Evolutionary conservation across 768 basidiomycete genomes (phyloP).

Genomic region (Multifurca ochricompacta): DNA sequence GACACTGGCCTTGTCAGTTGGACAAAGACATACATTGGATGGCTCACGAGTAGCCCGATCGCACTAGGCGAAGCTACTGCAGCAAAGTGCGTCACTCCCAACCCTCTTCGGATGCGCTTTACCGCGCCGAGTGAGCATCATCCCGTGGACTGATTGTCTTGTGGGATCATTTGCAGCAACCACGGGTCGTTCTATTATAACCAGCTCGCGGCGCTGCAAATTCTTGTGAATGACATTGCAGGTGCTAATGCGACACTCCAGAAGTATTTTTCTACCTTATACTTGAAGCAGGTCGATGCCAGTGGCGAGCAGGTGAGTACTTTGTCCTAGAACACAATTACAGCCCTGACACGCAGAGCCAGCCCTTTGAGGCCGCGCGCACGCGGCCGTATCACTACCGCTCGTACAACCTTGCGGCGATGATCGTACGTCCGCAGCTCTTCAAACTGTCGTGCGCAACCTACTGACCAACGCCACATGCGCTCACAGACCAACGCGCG

Average conservation of each 20-base stretch:
- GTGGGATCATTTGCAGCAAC: constrained; percentile 23
- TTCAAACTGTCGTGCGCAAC: not conserved
- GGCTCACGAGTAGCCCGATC: constrained; percentile 24
- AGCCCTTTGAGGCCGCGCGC: constrained; percentile 29
- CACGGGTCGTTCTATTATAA: constrained; percentile 30
- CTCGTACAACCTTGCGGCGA: constrained; percentile 29
- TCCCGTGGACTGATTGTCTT: not conserved
- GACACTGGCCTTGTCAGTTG: constrained; percentile 26
- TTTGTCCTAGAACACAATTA: not conserved
- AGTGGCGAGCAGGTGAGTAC: constrained; percentile 25
- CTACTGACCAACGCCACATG: not conserved
- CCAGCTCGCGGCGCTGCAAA: constrained; percentile 27
- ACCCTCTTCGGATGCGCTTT: too few species aligned
- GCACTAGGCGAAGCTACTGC: constrained; percentile 22
- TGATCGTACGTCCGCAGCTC: constrained; percentile 23
- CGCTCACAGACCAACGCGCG: constrained; percentile 24
- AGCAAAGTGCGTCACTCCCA: constrained; percentile 24
- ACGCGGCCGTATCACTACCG: constrained; percentile 31
- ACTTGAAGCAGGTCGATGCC: constrained; percentile 25
- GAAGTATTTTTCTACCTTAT: constrained; percentile 26
- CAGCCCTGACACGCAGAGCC: not conserved
- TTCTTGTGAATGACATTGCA: constrained; percentile 26
- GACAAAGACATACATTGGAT: constrained; percentile 25
- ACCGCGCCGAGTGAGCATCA: too few species aligned
- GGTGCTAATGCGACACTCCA: constrained; percentile 24